Percentiles rank a stretch among this genome's conserved stretches.
These are phyloP conservation scores for Viridothelium virens DNA, from an alignment of 495 filamentous ascomycete species.

Conservation along the genomic window DNA sequence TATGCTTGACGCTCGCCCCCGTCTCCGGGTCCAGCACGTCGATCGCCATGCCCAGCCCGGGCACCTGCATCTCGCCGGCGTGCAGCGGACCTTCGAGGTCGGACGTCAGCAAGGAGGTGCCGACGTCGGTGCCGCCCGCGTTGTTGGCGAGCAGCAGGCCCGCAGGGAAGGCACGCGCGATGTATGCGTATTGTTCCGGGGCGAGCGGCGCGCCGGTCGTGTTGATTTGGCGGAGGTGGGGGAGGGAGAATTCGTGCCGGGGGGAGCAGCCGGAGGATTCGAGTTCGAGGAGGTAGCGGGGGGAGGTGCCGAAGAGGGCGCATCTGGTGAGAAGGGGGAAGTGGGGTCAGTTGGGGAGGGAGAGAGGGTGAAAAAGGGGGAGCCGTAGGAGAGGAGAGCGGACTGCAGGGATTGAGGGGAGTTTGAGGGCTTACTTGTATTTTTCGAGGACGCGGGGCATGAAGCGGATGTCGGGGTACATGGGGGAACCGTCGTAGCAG, in stretches of 20 bases:
- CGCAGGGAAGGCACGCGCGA: conserved; percentile 66
- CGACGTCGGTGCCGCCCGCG: conserved; percentile 70
- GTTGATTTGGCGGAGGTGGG: conserved; percentile 49
- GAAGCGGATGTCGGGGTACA: conserved; percentile 53
- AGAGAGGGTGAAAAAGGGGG: neutral
- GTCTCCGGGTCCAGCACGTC: conserved; percentile 58
- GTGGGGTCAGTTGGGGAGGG: neutral
- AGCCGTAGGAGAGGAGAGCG: neutral
- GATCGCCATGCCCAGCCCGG: conserved; percentile 55
- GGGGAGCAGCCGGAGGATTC: conserved; percentile 49
- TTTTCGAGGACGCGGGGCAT: conserved; percentile 54
- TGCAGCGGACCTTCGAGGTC: conserved; percentile 67
- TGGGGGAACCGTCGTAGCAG: conserved; percentile 71
- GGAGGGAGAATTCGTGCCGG: conserved; percentile 53
- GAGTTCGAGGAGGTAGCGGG: conserved; percentile 65
- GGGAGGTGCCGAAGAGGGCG: conserved; percentile 53
- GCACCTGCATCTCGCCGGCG: conserved; percentile 60
- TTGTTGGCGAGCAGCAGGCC: conserved; percentile 61
- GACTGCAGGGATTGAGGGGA: conserved; percentile 18
- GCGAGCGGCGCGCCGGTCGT: conserved; percentile 74
- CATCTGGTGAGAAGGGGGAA: neutral
- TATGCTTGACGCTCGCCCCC: conserved; percentile 49
- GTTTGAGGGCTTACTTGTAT: conserved; percentile 34
- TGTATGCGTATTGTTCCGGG: conserved; percentile 68
- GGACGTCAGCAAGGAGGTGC: conserved; percentile 59